Base-by-base conservation (phyloP, 176 grass and related monocot genomes). In the Triticum dicoccoides region DNA sequence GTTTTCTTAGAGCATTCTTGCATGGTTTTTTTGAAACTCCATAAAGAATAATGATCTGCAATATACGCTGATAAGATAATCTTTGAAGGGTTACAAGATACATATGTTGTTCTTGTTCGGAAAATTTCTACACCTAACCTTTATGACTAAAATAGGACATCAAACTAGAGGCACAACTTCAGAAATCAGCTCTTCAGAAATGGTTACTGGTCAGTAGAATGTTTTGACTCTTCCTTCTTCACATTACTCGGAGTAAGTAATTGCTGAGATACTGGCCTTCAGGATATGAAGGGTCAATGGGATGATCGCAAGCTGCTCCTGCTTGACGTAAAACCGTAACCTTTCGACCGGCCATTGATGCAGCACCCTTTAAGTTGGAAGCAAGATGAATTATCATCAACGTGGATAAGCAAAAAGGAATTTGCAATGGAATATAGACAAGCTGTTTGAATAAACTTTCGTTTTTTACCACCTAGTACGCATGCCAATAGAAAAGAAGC, bases 251-350 rank as follows among this genome's bases (percentile, higher is more conserved):
- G 17, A 98, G 93, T 87, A 98, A 88, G 76, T 91, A 82, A 88
- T 96, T 98, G 86, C 90, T 91, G 54, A 95, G 96, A 41, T 98
- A 96, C 67, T 89, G 86, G 33, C 96, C 96, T 88, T 96, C 93
- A 44, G 84, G 96, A 69, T 98, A 96, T 21, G 96, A 88, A 65
- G 90, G 96, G 41, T 96, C 94, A 21, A 94, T 85, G 11, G 90
- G 93, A 71, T 98, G 93, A 86, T 98, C 93, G 76, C 88, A 92
- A 12, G 91, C 90, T n/a, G 92, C 93, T 45, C 96, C 93, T 7
- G 91, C 93, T 88, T 98, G 91, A 65, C 93, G 93, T 76, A 98
- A 83, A 84, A 98, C 90, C 25, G 93, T 91, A 77, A 98, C 91
- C 91, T 88, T 96, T 89, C 88, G 88, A 30, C 88, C 71, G 9